Conservation (phyloP, 257 asterid species). For the Fraxinus cuspidata region DNA sequence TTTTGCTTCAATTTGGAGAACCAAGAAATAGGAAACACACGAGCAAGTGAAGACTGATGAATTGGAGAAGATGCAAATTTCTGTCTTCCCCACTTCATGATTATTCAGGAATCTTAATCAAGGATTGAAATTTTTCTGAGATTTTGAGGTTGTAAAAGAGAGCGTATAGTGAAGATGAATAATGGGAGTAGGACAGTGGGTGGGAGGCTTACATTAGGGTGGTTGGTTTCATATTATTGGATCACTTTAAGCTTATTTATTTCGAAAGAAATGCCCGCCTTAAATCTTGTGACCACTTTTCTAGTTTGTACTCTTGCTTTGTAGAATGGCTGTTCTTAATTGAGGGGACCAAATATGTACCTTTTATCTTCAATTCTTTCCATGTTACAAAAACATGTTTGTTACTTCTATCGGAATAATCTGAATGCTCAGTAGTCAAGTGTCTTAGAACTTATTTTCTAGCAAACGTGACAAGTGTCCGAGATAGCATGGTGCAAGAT, state of each 20-base stretch:
- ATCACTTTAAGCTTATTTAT: conserved; percentile 23
- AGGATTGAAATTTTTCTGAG: conserved; percentile 6
- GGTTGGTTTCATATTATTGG: conserved; percentile 38
- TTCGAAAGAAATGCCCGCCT: conserved; percentile 78
- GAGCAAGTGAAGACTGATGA: conserved; percentile 31
- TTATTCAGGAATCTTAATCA: conserved; percentile 8
- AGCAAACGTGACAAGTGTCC: not conserved
- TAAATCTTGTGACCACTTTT: conserved; percentile 77
- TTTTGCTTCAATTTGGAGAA: conserved; percentile 38
- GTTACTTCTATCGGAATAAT: not conserved
- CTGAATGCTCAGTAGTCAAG: not conserved
- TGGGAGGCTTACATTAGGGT: conserved; percentile 26
- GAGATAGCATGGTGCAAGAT: not conserved
- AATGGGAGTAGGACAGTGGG: conserved; percentile 30
- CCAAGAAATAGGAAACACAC: conserved; percentile 44
- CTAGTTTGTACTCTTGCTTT: conserved; percentile 25
- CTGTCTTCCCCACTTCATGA: conserved; percentile 67
- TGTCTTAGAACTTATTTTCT: not conserved
- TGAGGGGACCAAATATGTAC: conserved; percentile 22
- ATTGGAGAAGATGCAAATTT: conserved; percentile 46
- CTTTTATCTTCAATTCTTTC: conserved; percentile 16
- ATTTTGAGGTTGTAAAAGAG: conserved; percentile 19
- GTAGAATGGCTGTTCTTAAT: conserved; percentile 25
- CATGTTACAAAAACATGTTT: not conserved
- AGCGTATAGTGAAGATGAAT: conserved; percentile 17